phyloP scores from a whole-genome alignment of 495 filamentous ascomycete genomes.

The Podospora didyma region DNA sequence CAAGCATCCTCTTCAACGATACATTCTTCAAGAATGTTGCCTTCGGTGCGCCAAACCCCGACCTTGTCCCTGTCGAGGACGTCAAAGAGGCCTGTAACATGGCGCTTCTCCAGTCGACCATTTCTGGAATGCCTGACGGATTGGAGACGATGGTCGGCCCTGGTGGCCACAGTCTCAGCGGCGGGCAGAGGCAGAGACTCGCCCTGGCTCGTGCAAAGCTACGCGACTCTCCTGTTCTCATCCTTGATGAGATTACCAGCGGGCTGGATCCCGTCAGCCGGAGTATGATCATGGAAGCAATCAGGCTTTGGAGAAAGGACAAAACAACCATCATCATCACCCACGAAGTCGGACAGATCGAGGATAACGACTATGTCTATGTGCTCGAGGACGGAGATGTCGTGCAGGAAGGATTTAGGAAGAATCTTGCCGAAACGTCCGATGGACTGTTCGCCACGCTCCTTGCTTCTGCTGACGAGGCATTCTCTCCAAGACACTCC shows the following conservation, averaged over 20 bases:
- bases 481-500: not conserved
- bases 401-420: conserved; percentile 60
- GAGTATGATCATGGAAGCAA: conserved; percentile 62
- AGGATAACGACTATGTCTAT: conserved; percentile 71
- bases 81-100: conserved; percentile 57
- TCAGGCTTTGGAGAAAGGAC: conserved; percentile 67
- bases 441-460: conserved; percentile 30
- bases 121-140: conserved; percentile 68
- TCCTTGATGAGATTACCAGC: conserved; percentile 87
- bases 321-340: conserved; percentile 92
- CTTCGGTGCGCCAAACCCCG: conserved; percentile 56
- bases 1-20: conserved; percentile 79
- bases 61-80: conserved; percentile 46
- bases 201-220: conserved; percentile 72
- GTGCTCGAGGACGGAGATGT: conserved; percentile 69
- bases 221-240: conserved; percentile 74
- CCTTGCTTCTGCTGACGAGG: conserved; percentile 22
- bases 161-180: conserved; percentile 70
- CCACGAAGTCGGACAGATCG: conserved; percentile 82
- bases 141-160: conserved; percentile 69
- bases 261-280: conserved; percentile 72
- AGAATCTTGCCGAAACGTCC: conserved; percentile 28
- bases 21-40: conserved; percentile 77
- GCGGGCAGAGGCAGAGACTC: conserved; percentile 77
- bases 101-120: conserved; percentile 67